phyloP scores from a whole-genome alignment of 1,284 basidiomycete species.

The Hypsizygus ulmarius region DNA sequence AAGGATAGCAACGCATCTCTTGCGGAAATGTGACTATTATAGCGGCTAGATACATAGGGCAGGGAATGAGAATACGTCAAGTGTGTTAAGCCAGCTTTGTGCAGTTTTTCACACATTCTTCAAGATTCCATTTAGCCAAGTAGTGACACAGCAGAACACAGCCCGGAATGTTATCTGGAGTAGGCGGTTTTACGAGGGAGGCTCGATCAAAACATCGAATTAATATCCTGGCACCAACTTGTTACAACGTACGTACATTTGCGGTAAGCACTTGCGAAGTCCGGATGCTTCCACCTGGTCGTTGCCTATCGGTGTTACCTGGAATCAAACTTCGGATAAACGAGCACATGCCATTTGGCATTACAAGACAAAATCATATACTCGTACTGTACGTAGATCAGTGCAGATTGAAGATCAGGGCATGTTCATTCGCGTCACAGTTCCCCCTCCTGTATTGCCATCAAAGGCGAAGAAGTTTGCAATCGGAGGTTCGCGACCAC shows the following conservation, averaged over 20 bases:
- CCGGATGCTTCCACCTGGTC: too few relatives aligned
- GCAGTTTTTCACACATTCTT: slow-evolving; percentile 14
- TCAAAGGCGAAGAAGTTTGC: slow-evolving; percentile 92
- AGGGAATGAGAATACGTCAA: slow-evolving; percentile 2
- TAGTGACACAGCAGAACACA: neutral
- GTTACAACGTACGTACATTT: neutral
- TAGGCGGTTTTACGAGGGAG: neutral
- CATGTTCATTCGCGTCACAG: slow-evolving; percentile 56
- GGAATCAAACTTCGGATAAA: slow-evolving; percentile 15
- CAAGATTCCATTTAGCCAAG: slow-evolving; percentile 8
- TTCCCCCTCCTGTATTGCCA: slow-evolving; percentile 74
- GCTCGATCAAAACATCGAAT: neutral
- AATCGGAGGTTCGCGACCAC: slow-evolving; percentile 87
- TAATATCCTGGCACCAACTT: neutral
- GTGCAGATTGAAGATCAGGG: slow-evolving; percentile 28
- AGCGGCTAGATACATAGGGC: neutral
- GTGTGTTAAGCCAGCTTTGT: slow-evolving; percentile 4
- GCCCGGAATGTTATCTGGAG: slow-evolving; percentile 3
- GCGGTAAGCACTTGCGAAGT: slow-evolving; percentile 1
- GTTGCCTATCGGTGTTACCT: slow-evolving; percentile 6
- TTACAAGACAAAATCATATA: slow-evolving; percentile 8
- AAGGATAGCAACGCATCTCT: too few relatives aligned
- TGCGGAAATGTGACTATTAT: neutral
- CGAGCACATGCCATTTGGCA: slow-evolving; percentile 5
- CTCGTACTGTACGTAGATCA: too few relatives aligned